phyloP scores from a whole-genome alignment of 2,329 filamentous ascomycete species.

The Aureobasidium sp. region DNA sequence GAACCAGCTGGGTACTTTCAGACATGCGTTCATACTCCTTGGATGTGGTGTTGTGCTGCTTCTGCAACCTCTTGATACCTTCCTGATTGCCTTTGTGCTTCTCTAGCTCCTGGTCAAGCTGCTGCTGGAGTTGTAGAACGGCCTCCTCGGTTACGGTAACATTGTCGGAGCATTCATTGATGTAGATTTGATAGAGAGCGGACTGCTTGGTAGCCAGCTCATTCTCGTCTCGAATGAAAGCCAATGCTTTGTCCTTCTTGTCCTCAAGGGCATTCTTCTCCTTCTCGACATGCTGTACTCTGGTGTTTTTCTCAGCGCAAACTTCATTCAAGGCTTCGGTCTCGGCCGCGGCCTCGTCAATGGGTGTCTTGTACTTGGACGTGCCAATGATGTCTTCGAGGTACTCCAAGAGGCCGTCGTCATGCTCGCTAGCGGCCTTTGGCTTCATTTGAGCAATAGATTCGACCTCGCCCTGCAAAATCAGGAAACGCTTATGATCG shows the following conservation, averaged over 20 bases:
- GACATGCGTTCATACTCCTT: slow-evolving; percentile 79
- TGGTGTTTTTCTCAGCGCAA: slow-evolving; percentile 87
- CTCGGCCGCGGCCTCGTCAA: slow-evolving; percentile 85
- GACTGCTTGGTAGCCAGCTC: slow-evolving; percentile 85
- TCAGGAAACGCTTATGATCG: slow-evolving; percentile 96
- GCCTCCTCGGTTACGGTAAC: slow-evolving; percentile 82
- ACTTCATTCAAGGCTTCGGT: slow-evolving; percentile 91
- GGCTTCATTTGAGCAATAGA: slow-evolving; percentile 99
- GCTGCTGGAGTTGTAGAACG: slow-evolving; percentile 79
- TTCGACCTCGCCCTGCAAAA: slow-evolving; percentile 94
- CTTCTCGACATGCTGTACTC: slow-evolving; percentile 96
- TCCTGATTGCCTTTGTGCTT: slow-evolving; percentile 88
- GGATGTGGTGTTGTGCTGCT: slow-evolving; percentile 70
- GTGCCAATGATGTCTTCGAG: slow-evolving; percentile 98
- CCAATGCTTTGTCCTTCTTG: slow-evolving; percentile 91
- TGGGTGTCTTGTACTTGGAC: slow-evolving; percentile 94
- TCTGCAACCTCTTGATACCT: slow-evolving; percentile 82
- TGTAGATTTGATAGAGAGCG: slow-evolving; percentile 85
- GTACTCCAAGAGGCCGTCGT: slow-evolving; percentile 92
- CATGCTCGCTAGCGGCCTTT: slow-evolving; percentile 89
- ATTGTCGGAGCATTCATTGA: slow-evolving; percentile 82
- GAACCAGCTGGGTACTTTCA: slow-evolving; percentile 68
- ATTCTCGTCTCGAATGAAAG: slow-evolving; percentile 87
- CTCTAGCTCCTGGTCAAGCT: slow-evolving; percentile 79
- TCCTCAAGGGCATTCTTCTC: slow-evolving; percentile 89